phyloP scores from a whole-genome alignment of 192 early-diverging fungal species.

The Coemansia biformis region DNA sequence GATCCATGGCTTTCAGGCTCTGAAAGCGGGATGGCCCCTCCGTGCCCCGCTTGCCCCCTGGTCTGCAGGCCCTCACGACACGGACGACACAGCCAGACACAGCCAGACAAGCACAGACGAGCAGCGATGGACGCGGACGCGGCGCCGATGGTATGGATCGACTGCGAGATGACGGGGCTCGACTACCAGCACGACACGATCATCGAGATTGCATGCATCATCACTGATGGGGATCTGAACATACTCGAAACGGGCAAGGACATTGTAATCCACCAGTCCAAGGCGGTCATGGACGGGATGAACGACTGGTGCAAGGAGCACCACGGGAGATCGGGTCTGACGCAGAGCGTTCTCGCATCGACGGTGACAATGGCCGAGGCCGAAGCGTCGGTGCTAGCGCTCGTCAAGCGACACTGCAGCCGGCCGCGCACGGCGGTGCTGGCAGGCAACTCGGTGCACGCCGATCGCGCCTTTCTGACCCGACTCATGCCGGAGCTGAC shows the following conservation, averaged over 20 bases:
- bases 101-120: too few species aligned
- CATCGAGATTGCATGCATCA: conserved; percentile 84
- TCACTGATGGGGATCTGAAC: conserved; percentile 86
- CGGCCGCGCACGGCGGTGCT: conserved; percentile 58
- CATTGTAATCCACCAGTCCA: conserved; percentile 68
- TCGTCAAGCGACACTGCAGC: conserved; percentile 69
- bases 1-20: neutral
- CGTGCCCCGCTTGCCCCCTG: too few species aligned
- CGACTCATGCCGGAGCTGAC: conserved; percentile 74
- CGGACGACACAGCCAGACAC: too few species aligned
- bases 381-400: conserved; percentile 63
- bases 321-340: conserved; percentile 83
- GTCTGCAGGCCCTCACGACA: too few species aligned
- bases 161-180: conserved; percentile 53
- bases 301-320: conserved; percentile 85
- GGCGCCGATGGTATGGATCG: conserved; percentile 49
- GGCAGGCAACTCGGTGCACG: conserved; percentile 92
- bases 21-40: neutral
- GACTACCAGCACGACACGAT: conserved; percentile 63
- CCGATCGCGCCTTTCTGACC: conserved; percentile 77
- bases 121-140: neutral
- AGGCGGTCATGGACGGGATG: conserved; percentile 79
- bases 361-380: conserved; percentile 63
- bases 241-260: conserved; percentile 70
- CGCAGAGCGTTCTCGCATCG: conserved; percentile 64